A percentile compares a stretch with the other conserved stretches of the same genome.
These are phyloP conservation scores for Wickerhamiella brachini DNA, from an alignment of 805 yeast genomes.

Conservation along the genomic window DNA sequence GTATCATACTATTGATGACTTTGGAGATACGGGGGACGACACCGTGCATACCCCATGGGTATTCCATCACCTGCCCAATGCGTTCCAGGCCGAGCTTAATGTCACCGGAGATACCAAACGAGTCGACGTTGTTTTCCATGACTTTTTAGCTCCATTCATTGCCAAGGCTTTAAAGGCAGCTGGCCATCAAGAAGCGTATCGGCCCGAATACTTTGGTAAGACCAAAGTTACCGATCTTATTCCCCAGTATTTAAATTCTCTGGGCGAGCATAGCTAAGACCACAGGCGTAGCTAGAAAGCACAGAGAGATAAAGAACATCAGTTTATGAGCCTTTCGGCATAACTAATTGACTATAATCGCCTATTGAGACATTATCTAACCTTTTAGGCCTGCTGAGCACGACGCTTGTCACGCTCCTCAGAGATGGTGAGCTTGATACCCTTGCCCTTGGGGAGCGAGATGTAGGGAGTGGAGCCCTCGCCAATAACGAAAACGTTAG, in stretches of 20 bases:
- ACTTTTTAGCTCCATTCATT: conserved; percentile 49
- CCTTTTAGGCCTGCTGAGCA: conserved; percentile 40
- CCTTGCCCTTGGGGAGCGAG: conserved; percentile 97
- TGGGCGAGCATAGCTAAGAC: neutral
- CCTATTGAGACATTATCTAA: neutral
- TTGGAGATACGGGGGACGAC: conserved; percentile 79
- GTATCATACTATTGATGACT: conserved; percentile 70
- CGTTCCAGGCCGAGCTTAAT: conserved; percentile 39
- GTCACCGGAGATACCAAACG: conserved; percentile 19
- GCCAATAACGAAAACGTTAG: conserved; percentile 89
- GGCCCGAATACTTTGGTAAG: conserved; percentile 18
- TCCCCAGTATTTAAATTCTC: conserved; percentile 17
- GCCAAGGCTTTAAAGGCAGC: conserved; percentile 31
- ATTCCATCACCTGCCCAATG: conserved; percentile 61
- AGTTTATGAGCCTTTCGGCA: neutral
- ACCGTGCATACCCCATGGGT: conserved; percentile 48
- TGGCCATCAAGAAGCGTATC: conserved; percentile 12
- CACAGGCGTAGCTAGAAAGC: too few species aligned
- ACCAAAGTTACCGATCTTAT: conserved; percentile 20
- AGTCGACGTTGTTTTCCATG: conserved; percentile 67
- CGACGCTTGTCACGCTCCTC: conserved; percentile 99
- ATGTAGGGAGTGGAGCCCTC: conserved; percentile 90
- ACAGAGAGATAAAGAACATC: too few species aligned
- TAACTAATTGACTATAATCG: conserved; percentile 1
- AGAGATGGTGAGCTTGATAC: conserved; percentile 88